These are phyloP conservation scores for Echium plantagineum DNA, from an alignment of 257 asterid species.

Conservation along the genomic window DNA sequence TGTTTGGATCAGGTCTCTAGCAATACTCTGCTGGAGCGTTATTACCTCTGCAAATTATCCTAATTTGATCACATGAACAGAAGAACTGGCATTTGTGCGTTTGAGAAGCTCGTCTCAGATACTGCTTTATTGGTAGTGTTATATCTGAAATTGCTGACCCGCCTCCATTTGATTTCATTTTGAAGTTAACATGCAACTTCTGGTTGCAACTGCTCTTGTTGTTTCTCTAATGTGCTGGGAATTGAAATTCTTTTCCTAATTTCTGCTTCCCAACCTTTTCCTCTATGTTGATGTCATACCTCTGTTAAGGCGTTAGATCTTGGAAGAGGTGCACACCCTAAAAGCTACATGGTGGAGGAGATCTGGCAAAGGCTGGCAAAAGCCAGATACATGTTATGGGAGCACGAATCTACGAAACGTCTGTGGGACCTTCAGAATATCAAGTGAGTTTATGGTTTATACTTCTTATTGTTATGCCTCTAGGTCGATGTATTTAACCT, in stretches of 20 bases:
- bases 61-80: background rate
- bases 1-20: background rate
- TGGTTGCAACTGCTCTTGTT: background rate
- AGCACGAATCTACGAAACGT: conserved; percentile 50
- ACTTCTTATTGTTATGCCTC: background rate
- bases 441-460: conserved; percentile 30
- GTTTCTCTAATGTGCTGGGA: background rate
- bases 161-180: background rate
- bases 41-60: background rate
- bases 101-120: background rate
- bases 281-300: background rate
- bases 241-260: background rate
- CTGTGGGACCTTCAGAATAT: conserved; percentile 63
- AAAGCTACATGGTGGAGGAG: conserved; percentile 82
- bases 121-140: background rate
- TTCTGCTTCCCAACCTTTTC: too few species aligned
- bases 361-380: conserved; percentile 87
- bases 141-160: background rate
- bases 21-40: background rate
- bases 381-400: conserved; percentile 81
- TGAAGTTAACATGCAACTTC: background rate
- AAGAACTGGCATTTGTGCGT: background rate
- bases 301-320: conserved; percentile 65
- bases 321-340: conserved; percentile 56
- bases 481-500: background rate